Evolutionary conservation across 2,329 filamentous ascomycete species (phyloP).

Genomic region (Trichoderma atrobrunneum): DNA sequence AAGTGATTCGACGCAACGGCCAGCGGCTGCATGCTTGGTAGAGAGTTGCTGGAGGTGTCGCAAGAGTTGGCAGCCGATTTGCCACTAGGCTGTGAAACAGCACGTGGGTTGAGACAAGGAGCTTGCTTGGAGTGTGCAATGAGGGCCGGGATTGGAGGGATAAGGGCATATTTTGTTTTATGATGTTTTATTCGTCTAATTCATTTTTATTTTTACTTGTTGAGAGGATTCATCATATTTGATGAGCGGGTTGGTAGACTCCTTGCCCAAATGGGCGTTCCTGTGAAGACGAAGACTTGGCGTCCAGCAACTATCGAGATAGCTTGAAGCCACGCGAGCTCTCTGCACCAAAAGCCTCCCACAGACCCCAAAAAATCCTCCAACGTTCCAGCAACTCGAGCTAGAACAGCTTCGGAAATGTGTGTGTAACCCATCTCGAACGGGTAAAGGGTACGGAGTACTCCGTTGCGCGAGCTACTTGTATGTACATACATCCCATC

Average conservation of each 20-base stretch:
- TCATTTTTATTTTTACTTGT: neutral
- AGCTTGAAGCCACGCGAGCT: neutral
- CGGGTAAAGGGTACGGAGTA: neutral
- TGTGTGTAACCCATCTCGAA: neutral
- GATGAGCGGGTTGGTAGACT: neutral
- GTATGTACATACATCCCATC: no score
- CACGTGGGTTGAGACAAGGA: neutral
- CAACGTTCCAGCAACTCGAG: neutral
- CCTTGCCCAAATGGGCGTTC: neutral
- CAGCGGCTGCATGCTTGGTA: neutral
- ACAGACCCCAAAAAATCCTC: neutral
- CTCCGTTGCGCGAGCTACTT: neutral
- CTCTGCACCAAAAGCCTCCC: neutral
- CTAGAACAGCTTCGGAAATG: neutral
- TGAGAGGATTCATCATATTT: neutral
- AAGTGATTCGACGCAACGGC: neutral
- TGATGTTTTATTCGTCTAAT: neutral
- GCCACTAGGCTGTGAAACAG: neutral
- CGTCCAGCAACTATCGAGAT: neutral
- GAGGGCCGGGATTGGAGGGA: neutral
- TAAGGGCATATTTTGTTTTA: neutral
- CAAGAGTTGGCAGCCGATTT: neutral
- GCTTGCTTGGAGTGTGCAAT: neutral
- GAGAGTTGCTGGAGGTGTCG: neutral
- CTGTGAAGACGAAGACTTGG: neutral